A percentile compares a stretch with the other conserved stretches of the same genome.
Conservation (phyloP, 2,329 filamentous ascomycete species). For the Alternaria sp. region DNA sequence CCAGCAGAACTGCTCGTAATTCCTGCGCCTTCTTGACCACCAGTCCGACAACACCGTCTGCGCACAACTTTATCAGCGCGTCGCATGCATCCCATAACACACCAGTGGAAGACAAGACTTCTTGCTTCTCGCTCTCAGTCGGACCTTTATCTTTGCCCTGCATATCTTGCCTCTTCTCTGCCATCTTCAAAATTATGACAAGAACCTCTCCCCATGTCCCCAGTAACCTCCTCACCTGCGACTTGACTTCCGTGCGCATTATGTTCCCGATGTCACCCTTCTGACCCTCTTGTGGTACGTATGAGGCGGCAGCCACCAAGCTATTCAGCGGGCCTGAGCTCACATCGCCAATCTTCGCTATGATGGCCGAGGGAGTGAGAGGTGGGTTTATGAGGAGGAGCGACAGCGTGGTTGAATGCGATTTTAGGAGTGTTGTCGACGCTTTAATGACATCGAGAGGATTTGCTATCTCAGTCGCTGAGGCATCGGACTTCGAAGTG, state of each 20-base stretch:
- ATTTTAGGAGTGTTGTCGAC: conserved; percentile 75
- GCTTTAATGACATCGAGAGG: conserved; percentile 76
- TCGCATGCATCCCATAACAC: conserved; percentile 88
- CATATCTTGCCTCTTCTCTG: conserved; percentile 57
- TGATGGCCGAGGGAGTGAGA: conserved; percentile 81
- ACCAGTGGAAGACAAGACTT: conserved; percentile 71
- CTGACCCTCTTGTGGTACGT: conserved; percentile 23
- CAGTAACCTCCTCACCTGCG: conserved; percentile 67
- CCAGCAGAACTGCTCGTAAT: conserved; percentile 77
- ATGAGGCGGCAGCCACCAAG: conserved; percentile 66
- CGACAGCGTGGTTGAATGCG: conserved; percentile 87
- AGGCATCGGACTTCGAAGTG: conserved; percentile 16
- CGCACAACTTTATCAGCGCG: conserved; percentile 69
- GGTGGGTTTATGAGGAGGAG: conserved; percentile 87
- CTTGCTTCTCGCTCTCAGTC: conserved; percentile 48
- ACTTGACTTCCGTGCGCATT: conserved; percentile 70
- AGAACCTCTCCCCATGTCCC: conserved; percentile 70
- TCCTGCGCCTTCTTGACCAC: conserved; percentile 76
- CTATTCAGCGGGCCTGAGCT: conserved; percentile 76
- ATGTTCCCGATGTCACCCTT: conserved; percentile 48
- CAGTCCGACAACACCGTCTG: conserved; percentile 73
- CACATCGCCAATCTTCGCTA: conserved; percentile 75
- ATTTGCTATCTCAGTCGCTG: conserved; percentile 38
- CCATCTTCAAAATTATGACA: conserved; percentile 66
- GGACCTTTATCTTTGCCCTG: conserved; percentile 28